A percentile compares a stretch with the other conserved stretches of the same genome.
Evolutionary conservation across 2,329 filamentous ascomycete genomes (phyloP).

Genomic region (Trichoderma atrobrunneum): DNA sequence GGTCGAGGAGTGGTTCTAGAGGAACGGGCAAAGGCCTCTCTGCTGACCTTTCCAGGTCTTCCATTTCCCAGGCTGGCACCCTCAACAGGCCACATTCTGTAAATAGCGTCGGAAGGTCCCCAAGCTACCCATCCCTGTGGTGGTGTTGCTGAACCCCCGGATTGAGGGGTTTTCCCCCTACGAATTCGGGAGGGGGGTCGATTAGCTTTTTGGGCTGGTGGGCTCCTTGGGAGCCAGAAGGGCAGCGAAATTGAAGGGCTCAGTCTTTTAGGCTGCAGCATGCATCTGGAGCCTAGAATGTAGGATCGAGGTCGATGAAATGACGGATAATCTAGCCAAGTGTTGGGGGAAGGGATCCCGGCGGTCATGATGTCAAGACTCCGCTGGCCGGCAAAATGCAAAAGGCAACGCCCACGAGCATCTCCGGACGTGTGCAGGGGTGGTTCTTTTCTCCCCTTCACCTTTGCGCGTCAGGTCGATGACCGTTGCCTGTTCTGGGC

Average conservation of each 20-base stretch:
- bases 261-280: background rate
- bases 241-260: background rate
- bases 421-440: background rate
- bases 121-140: background rate
- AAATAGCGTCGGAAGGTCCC: background rate
- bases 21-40: background rate
- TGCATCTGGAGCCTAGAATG: slow-evolving; percentile 10
- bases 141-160: background rate
- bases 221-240: background rate
- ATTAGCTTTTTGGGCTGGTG: background rate
- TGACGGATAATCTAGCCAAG: background rate
- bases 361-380: slow-evolving; percentile 15
- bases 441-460: background rate
- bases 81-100: background rate
- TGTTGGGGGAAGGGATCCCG: background rate
- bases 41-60: slow-evolving; percentile 2
- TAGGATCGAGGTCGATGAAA: background rate
- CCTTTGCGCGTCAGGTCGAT: background rate
- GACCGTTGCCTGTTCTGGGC: background rate
- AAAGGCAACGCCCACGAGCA: background rate
- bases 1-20: slow-evolving; percentile 2
- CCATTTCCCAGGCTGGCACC: background rate
- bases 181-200: background rate
- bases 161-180: background rate
- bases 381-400: slow-evolving; percentile 10